Evolutionary conservation across 2,329 filamentous ascomycete genomes (phyloP).

Genomic region (Pseudogymnoascus sp.): DNA sequence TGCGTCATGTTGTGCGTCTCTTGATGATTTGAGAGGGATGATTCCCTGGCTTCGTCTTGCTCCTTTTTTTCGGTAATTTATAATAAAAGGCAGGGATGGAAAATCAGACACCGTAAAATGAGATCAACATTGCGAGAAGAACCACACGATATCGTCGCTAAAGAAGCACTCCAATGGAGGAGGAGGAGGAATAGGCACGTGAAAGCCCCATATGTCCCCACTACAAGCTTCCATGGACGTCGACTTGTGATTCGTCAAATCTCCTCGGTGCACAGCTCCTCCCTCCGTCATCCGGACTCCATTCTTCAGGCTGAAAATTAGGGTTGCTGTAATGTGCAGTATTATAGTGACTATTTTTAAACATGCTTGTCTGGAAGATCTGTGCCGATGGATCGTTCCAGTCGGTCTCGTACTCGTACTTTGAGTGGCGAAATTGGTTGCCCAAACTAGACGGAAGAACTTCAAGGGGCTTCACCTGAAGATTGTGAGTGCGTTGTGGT

Average conservation of each 20-base stretch:
- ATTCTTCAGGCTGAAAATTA: constrained; percentile 49
- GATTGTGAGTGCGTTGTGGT: not conserved
- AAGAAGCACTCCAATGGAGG: too few species aligned
- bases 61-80: too few species aligned
- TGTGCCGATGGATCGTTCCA: constrained; percentile 20
- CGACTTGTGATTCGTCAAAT: not conserved
- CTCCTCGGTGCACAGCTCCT: not conserved
- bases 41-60: too few species aligned
- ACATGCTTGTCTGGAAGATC: constrained; percentile 41
- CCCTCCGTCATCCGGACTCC: constrained; percentile 26
- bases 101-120: too few species aligned
- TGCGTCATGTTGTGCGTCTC: too few species aligned
- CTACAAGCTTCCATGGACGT: not conserved
- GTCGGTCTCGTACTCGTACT: constrained; percentile 14
- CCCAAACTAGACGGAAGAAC: not conserved
- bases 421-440: constrained; percentile 25
- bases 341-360: constrained; percentile 60
- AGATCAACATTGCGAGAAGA: too few species aligned
- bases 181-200: too few species aligned
- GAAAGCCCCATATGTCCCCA: too few species aligned
- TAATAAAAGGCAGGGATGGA: too few species aligned
- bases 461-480: not conserved
- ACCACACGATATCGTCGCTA: too few species aligned
- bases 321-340: constrained; percentile 59
- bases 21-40: too few species aligned